Evolutionary conservation across 352 stramenopile species (phyloP), one percentile per base, ranked within the genome.

Genomic region (Aphanomyces invadans): DNA sequence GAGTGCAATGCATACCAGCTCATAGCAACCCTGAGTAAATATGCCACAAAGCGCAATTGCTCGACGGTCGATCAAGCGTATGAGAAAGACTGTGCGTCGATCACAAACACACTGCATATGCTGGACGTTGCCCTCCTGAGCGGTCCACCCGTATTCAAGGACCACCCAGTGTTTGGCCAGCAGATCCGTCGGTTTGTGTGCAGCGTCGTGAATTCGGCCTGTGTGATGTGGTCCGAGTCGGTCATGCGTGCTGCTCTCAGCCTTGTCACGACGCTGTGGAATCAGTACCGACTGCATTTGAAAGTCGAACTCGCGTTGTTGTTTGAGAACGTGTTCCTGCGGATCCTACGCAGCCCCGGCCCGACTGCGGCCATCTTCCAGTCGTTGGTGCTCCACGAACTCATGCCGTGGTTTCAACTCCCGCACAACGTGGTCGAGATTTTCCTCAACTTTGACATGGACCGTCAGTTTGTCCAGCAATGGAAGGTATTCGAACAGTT

Each of bases 401-500:
- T 95, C 51, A 86, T 69, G 3, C 79, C 76, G 28, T 91, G 79
- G 82, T 73, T 95, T 25, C 84, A 95, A 59, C 75, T 95, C 1
- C 82, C 86, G 1, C 83, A 91, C 70, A 95, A 95, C 36, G 79
- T 95, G 11, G 81, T 95, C 31, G 86, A 95, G 63, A 88, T 95
- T 5, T 95, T 95, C 51, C 67, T 91, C 23, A 95, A 95, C 59
- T 95, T 92, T 46, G 86, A 95, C 71, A 74, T 95, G 74, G 84
- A 95, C 61, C 73, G 83, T 23, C 68, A 72, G 42, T 71, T 72
- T 33, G 79, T 92, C 15, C 86, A 95, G 54, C 82, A 93, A 59
- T 95, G 86, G 86, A 95, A 92, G 53, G 92, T 92, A 31, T 92
- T 92, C 51, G 86, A 95, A 68, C 86, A 90, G 33, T 77, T 92